Percentiles rank a stretch among this genome's conserved stretches.
phyloP scores from a whole-genome alignment of 2,329 filamentous ascomycete genomes.

The Corinectria fuckeliana region DNA sequence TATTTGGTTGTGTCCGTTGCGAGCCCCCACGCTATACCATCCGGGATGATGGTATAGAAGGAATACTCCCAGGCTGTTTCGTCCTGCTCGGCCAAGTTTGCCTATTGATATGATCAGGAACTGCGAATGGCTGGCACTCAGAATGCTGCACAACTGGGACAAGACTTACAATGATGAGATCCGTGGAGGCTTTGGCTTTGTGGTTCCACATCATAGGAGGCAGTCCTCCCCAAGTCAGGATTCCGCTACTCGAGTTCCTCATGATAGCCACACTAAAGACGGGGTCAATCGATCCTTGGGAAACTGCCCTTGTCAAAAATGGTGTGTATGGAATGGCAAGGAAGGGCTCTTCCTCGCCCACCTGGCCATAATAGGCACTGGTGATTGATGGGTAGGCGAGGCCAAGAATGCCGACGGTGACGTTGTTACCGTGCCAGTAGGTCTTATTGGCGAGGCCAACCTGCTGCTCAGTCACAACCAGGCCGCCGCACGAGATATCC shows the following conservation, averaged over 20 bases:
- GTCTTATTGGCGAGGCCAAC: slow-evolving; percentile 57
- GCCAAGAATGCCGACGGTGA: slow-evolving; percentile 58
- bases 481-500: slow-evolving; percentile 53
- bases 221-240: slow-evolving; percentile 56
- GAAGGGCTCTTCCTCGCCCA: slow-evolving; percentile 46
- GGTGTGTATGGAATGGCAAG: slow-evolving; percentile 54
- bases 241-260: slow-evolving; percentile 53
- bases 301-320: slow-evolving; percentile 56
- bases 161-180: slow-evolving; percentile 53
- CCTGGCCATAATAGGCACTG: slow-evolving; percentile 52
- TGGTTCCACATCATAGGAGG: slow-evolving; percentile 45
- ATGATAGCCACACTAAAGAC: slow-evolving; percentile 56
- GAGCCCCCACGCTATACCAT: slow-evolving; percentile 54
- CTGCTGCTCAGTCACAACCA: slow-evolving; percentile 53
- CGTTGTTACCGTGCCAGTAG: slow-evolving; percentile 59
- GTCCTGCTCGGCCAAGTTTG: slow-evolving; percentile 48
- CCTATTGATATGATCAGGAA: slow-evolving; percentile 41
- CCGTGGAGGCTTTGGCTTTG: slow-evolving; percentile 43
- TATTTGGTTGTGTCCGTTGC: slow-evolving; percentile 51
- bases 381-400: slow-evolving; percentile 59
- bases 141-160: not conserved
- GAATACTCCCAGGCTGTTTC: slow-evolving; percentile 54
- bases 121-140: not conserved
- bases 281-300: slow-evolving; percentile 52
- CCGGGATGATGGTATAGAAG: slow-evolving; percentile 60